These are phyloP conservation scores for Trypanosoma theileri DNA, from an alignment of 208 protist genomes.

Conservation along the genomic window DNA sequence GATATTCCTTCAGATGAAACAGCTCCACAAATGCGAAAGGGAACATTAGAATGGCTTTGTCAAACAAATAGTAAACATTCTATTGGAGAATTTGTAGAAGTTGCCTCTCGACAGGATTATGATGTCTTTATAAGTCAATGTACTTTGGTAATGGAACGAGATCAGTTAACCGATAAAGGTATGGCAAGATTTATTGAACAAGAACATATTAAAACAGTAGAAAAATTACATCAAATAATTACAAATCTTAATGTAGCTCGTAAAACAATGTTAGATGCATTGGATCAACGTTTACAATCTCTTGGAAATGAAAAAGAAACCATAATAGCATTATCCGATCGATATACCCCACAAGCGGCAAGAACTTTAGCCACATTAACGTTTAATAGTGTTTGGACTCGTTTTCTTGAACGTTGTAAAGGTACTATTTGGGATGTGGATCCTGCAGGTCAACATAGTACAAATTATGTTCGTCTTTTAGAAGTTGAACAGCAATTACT, in stretches of 20 bases:
- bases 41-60: constrained; percentile 39
- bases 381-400: constrained; percentile 49
- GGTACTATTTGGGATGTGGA: constrained; percentile 79
- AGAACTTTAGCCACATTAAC: constrained; percentile 36
- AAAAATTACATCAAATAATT: constrained; percentile 45
- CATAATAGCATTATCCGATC: constrained; percentile 9
- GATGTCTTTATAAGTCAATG: constrained; percentile 76
- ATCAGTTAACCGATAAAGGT: constrained; percentile 60
- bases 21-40: constrained; percentile 14
- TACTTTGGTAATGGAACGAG: constrained; percentile 54
- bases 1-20: constrained; percentile 9
- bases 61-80: constrained; percentile 34
- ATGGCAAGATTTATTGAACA: constrained; percentile 35
- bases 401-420: constrained; percentile 56
- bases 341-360: constrained; percentile 34
- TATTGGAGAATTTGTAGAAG: constrained; percentile 74
- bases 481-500: constrained; percentile 70
- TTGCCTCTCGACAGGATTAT: constrained; percentile 80
- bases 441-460: constrained; percentile 33
- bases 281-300: constrained; percentile 24
- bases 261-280: constrained; percentile 28
- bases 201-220: constrained; percentile 31
- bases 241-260: constrained; percentile 44
- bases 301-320: background rate
- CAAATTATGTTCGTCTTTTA: constrained; percentile 59